Conservation (phyloP, 2,329 filamentous ascomycete species). For the Penicillium sp. region DNA sequence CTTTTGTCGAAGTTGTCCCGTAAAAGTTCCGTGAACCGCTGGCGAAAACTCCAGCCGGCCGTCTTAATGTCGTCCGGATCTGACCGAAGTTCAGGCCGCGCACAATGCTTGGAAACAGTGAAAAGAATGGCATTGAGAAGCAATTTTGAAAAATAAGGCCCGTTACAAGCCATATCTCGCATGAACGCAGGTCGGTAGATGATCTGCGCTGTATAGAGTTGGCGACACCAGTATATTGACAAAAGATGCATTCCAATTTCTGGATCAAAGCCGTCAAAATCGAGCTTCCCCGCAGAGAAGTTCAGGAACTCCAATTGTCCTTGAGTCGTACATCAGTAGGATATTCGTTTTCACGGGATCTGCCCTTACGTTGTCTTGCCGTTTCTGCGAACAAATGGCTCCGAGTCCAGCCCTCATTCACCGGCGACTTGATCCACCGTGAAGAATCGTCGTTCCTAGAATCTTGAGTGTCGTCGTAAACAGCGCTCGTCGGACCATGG, state of each 20-base stretch:
- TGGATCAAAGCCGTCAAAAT: conserved; percentile 58
- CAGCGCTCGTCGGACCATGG: conserved; percentile 25
- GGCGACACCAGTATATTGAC: conserved; percentile 55
- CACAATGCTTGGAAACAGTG: conserved; percentile 49
- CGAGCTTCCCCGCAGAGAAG: conserved; percentile 47
- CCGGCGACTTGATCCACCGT: background rate
- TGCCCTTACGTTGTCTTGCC: conserved; percentile 22
- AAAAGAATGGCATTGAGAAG: conserved; percentile 55
- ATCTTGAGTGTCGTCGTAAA: conserved; percentile 21
- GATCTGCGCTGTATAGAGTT: conserved; percentile 50
- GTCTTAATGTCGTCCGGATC: conserved; percentile 50
- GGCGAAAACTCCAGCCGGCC: conserved; percentile 51
- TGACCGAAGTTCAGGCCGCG: conserved; percentile 47
- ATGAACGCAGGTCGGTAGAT: conserved; percentile 56
- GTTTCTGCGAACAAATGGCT: conserved; percentile 26
- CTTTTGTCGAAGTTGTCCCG: conserved; percentile 50
- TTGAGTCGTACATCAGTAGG: conserved; percentile 1
- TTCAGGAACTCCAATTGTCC: conserved; percentile 54
- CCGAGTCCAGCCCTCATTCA: conserved; percentile 17
- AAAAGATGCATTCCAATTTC: conserved; percentile 55
- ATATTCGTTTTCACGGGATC: background rate
- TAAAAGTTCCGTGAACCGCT: conserved; percentile 50
- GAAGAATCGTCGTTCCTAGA: conserved; percentile 4
- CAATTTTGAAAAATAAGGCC: conserved; percentile 54
- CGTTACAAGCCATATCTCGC: conserved; percentile 51